A percentile compares a stretch with the other conserved stretches of the same genome.
Evolutionary conservation across 805 yeast species (phyloP).

Genomic region (Saccharomycopsis synnaedendra): DNA sequence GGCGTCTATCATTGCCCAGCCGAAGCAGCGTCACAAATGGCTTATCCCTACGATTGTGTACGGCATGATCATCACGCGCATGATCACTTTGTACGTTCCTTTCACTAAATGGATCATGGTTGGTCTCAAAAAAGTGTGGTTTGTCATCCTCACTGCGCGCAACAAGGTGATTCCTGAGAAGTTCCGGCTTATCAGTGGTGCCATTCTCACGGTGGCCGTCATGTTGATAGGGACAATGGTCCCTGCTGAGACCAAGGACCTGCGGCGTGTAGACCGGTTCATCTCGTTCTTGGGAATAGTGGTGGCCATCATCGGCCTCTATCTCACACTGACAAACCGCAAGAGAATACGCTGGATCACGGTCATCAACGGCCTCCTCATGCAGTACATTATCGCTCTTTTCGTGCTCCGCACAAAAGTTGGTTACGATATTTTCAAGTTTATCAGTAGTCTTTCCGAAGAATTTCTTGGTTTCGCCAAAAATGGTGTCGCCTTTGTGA

Average conservation of each 20-base stretch:
- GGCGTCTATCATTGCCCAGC: constrained; percentile 41
- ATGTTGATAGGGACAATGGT: constrained; percentile 45
- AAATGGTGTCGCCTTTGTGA: constrained; percentile 50
- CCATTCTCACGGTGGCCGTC: constrained; percentile 32
- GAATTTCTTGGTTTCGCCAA: constrained; percentile 45
- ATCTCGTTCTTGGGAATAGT: constrained; percentile 45
- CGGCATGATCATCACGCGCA: constrained; percentile 37
- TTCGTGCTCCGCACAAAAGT: constrained; percentile 49
- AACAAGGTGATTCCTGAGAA: constrained; percentile 32
- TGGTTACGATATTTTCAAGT: constrained; percentile 53
- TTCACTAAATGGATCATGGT: constrained; percentile 6
- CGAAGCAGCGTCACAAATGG: constrained; percentile 39
- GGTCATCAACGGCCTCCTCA: constrained; percentile 46
- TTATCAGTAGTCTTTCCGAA: constrained; percentile 45
- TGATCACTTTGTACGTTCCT: constrained; percentile 40
- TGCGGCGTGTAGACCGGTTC: constrained; percentile 40
- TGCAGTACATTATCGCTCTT: constrained; percentile 48
- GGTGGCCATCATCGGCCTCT: constrained; percentile 35
- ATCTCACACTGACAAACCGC: constrained; percentile 34
- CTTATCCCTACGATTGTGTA: constrained; percentile 46
- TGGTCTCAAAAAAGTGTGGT: constrained; percentile 5
- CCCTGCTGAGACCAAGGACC: constrained; percentile 34
- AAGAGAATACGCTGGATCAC: constrained; percentile 42
- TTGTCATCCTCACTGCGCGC: constrained; percentile 14
- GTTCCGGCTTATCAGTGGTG: constrained; percentile 34